Evolutionary conservation across 2,329 filamentous ascomycete species (phyloP).

Genomic region (Alternaria alternata): DNA sequence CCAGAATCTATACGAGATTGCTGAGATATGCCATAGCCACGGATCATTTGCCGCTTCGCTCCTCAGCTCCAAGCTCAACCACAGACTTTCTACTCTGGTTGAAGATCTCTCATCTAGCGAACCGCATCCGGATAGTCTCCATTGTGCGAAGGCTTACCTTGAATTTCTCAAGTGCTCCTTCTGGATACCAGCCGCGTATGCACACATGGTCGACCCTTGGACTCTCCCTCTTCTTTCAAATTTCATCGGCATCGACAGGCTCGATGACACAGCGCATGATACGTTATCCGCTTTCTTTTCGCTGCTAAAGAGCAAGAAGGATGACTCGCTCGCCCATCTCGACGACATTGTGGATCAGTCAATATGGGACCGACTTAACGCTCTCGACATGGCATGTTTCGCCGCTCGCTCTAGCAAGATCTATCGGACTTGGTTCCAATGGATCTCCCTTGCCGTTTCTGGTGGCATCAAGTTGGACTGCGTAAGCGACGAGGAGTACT

Average conservation of each 20-base stretch:
- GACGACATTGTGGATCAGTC: slow-evolving; percentile 26
- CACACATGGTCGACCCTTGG: slow-evolving; percentile 31
- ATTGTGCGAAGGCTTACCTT: slow-evolving; percentile 25
- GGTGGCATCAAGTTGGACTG: slow-evolving; percentile 30
- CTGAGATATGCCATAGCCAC: slow-evolving; percentile 34
- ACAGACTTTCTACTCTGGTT: slow-evolving; percentile 6
- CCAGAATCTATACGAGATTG: slow-evolving; percentile 34
- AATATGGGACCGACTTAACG: slow-evolving; percentile 32
- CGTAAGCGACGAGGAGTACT: slow-evolving; percentile 49
- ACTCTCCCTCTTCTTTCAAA: slow-evolving; percentile 25
- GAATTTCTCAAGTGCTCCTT: slow-evolving; percentile 44
- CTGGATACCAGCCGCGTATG: slow-evolving; percentile 33
- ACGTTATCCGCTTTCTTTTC: slow-evolving; percentile 39
- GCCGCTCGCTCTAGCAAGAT: slow-evolving; percentile 29
- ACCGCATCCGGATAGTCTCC: neutral
- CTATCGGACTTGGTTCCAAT: slow-evolving; percentile 50
- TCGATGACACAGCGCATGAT: slow-evolving; percentile 37
- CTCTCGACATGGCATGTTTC: slow-evolving; percentile 31
- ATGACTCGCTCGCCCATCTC: neutral
- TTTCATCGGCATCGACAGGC: slow-evolving; percentile 29
- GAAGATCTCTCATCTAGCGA: neutral
- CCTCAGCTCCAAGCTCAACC: slow-evolving; percentile 20
- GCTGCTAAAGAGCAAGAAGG: slow-evolving; percentile 13
- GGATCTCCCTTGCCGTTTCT: slow-evolving; percentile 34
- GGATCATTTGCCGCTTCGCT: slow-evolving; percentile 20